Evolutionary conservation across 805 yeast genomes (phyloP), one percentile per base, ranked within the genome.

Genomic region (Kluyveromyces nonfermentans): DNA sequence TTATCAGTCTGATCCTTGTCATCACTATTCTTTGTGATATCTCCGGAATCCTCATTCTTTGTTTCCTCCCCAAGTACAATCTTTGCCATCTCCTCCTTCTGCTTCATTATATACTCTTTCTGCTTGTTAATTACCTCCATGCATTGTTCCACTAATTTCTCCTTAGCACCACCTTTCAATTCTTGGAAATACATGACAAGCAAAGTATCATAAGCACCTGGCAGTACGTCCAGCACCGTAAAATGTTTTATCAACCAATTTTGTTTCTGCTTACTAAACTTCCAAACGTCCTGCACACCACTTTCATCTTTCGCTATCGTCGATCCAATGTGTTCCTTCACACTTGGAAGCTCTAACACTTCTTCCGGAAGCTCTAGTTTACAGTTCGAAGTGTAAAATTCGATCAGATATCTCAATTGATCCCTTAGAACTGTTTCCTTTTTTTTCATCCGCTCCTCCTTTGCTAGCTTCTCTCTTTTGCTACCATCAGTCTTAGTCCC

Each of bases 221-320:
- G 65, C 9, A 63, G 50, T 32, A 53, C 59, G 6, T 53, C 57
- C 3, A 46, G 33, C 22, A 50, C 50, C 20, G 60, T 54, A 43
- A 60, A 50, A 46, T 63, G 61, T 35, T 62, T 63, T 21, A 62
- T 45, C 22, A 63, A 45, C 68, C 68, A 63, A 35, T 58, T 61
- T 38, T 63, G 68, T 33, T 63, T 63, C 33, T 60, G 64, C 40
- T 63, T 63, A 30, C 65, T 59, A 39, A 62, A 63, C 40, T 63
- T 63, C 68, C 68, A 63, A 17, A 60, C 52, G 17, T 43, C 37
- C 32, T 41, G 34, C 33, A 37, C 33, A 22, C 39, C 44, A 28
- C 42, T 30, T 18, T 49, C 42, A 10, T 46, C 50, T 7, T 40
- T 48, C 8, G 49, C 47, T 4, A 37, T 41, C 5, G 37, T 32